Evolutionary conservation across 2,329 filamentous ascomycete species (phyloP), one percentile per base, ranked within the genome.

Genomic region (Ramichloridium luteum): DNA sequence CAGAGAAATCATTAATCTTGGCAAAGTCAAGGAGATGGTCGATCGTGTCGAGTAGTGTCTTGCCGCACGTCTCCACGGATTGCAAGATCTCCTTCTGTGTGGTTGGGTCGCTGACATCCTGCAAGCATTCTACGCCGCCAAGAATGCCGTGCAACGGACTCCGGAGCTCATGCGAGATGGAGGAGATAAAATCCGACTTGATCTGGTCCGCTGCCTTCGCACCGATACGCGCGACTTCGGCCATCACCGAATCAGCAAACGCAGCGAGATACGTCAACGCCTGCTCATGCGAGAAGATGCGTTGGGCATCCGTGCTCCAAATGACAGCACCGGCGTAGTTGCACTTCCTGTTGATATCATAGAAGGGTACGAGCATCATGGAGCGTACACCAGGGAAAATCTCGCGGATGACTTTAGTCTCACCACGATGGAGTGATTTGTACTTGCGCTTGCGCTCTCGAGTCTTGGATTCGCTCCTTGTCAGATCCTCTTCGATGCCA

Each of bases 101-200:
- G 2, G 50, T 43, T 25, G 53, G 55, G 15, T 55, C 54, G 9
- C 51, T 43, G 1, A 59, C 67, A 3, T 64, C 62, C 3, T 58
- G 54, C 3, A 71, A 43, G 4, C 70, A 57, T 37, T 71, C 67
- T 1, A 61, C 53, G n/a, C 61, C 67, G 9, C 35, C 38, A 11
- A 64, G 50, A 18, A 62, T 59, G 16, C 61, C 65, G 34, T 62
- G 67, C 22, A 61, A 47, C n/a, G 57, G 67, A 16, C 50, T 62
- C 4, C 65, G 50, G 8, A 70, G 50, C 37, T 71, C 68, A 40
- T 71, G 67, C 17, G 56, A 62, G 10, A 70, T 60, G 0, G 61
- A 65, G 1, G 61, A 60, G 6, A 71, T 60, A 25, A 71, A 65
- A 4, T 65, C 64, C 1, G 58, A 57, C 35, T 71, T 70, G 11